These are phyloP conservation scores for Dorcoceras hygrometricum DNA, from an alignment of 257 asterid genomes.

Conservation along the genomic window DNA sequence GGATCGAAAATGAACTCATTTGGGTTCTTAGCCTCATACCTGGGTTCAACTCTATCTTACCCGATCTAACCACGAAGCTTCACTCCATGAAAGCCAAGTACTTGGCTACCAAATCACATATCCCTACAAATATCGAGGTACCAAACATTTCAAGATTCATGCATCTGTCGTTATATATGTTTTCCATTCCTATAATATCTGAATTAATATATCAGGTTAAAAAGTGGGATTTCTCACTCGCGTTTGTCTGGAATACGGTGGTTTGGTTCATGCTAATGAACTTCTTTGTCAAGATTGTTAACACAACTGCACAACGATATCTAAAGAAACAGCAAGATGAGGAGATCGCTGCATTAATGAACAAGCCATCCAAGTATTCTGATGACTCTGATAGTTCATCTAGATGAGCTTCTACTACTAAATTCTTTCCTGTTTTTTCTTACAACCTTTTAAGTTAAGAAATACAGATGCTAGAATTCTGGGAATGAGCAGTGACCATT, in stretches of 20 bases:
- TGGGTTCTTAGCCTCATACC: conserved; percentile 84
- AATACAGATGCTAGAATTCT: conserved; percentile 21
- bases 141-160: conserved; percentile 53
- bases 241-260: conserved; percentile 70
- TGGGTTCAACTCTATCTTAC: conserved; percentile 55
- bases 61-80: conserved; percentile 66
- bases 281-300: conserved; percentile 71
- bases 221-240: conserved; percentile 72
- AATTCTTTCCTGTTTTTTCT: not conserved
- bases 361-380: conserved; percentile 38
- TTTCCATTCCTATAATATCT: not conserved
- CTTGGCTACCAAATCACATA: conserved; percentile 52
- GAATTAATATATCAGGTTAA: conserved; percentile 36
- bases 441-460: conserved; percentile 14
- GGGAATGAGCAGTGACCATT: conserved; percentile 15
- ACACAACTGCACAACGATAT: conserved; percentile 62
- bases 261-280: conserved; percentile 80
- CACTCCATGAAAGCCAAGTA: conserved; percentile 82
- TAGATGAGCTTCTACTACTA: conserved; percentile 1
- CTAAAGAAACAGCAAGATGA: conserved; percentile 65
- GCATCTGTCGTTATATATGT: conserved; percentile 51
- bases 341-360: conserved; percentile 48
- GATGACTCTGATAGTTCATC: conserved; percentile 22
- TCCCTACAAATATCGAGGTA: conserved; percentile 59
- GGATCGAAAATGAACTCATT: conserved; percentile 84